phyloP scores from a whole-genome alignment of 2,329 filamentous ascomycete species.

The Arthrobotrys conoides region DNA sequence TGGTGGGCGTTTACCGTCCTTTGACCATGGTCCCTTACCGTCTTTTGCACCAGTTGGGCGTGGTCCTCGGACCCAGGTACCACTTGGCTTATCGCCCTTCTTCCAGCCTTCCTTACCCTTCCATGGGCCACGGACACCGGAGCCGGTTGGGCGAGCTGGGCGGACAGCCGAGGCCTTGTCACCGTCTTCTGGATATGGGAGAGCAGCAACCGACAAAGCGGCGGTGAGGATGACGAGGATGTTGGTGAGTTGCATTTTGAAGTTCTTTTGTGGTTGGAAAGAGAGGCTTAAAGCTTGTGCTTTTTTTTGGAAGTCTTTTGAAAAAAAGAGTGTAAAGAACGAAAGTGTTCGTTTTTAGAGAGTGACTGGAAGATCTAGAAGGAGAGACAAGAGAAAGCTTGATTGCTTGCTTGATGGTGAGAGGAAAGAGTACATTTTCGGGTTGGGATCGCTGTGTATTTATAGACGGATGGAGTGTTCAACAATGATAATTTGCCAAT shows the following conservation, averaged over 20 bases:
- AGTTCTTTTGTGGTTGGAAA: slow-evolving; percentile 1
- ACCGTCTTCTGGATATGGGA: slow-evolving; percentile 3
- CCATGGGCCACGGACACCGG: slow-evolving; percentile 26
- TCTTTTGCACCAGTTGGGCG: background rate
- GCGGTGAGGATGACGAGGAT: slow-evolving; percentile 42
- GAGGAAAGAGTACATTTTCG: slow-evolving; percentile 9
- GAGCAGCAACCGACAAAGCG: slow-evolving; percentile 36
- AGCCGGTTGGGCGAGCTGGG: slow-evolving; percentile 22
- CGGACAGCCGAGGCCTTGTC: background rate
- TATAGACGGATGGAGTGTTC: slow-evolving; percentile 26
- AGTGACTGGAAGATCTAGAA: slow-evolving; percentile 48
- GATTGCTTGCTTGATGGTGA: slow-evolving; percentile 50
- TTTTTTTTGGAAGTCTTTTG: slow-evolving; percentile 3
- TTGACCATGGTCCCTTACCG: background rate
- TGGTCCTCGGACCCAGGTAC: too few species aligned
- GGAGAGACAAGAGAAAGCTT: slow-evolving; percentile 50
- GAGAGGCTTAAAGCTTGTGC: slow-evolving; percentile 33
- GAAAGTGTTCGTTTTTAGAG: slow-evolving; percentile 24
- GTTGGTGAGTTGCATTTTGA: slow-evolving; percentile 47
- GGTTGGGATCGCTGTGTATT: slow-evolving; percentile 29
- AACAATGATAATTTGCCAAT: slow-evolving; percentile 24
- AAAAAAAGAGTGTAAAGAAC: slow-evolving; percentile 32
- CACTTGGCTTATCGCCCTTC: background rate
- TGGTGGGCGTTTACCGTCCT: background rate
- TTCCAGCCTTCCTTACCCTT: slow-evolving; percentile 16